Evolutionary conservation across 2,329 filamentous ascomycete genomes (phyloP), one percentile per base, ranked within the genome.

Genomic region (Xylaria hypoxylon): DNA sequence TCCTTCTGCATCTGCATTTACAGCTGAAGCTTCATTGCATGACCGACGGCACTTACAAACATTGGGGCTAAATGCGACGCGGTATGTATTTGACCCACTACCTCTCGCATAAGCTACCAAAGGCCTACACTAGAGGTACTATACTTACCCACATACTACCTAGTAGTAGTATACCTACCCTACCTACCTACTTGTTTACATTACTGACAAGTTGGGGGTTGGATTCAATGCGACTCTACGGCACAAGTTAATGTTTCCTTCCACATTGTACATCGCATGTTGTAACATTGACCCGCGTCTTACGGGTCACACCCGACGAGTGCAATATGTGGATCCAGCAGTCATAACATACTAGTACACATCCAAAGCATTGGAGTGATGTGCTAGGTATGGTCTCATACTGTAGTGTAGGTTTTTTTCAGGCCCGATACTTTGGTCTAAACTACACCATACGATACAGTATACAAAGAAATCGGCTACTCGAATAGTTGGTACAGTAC

Each of bases 21-120:
- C 52, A 55, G 40, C 26, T 59, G 45, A 48, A 19, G 31, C 38
- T 22, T 42, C 28, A 44, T 56, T 59, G 45, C 59, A 62, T 61
- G 44, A 45, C 51, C 57, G 56, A 38, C 52, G 31, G 24, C 45
- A 28, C 33, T 60, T 63, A 51, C 50, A 44, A 44, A 51, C 65
- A 22, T 50, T 48, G 61, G 61, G 61, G 57, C 61, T 44, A 60
- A 67, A 64, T 52, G 44, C 53, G 45, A 64, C 60, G 48, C 57
- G 28, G 50, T 60, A 38, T 53, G 50, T 28, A 58, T 58, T 44
- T 13, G 57, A 31, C 50, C 64, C 59, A 47, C 60, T 56, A 47
- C 44, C n/a, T n/a, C n/a, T 55, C 51, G n/a, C 44, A 40, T 38
- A 56, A 31, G 31, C 44, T 45, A 35, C 38, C 10, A 15, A n/a